Evolutionary conservation across 2,329 filamentous ascomycete species (phyloP).

Genomic region (Ceratocystis ficicola): DNA sequence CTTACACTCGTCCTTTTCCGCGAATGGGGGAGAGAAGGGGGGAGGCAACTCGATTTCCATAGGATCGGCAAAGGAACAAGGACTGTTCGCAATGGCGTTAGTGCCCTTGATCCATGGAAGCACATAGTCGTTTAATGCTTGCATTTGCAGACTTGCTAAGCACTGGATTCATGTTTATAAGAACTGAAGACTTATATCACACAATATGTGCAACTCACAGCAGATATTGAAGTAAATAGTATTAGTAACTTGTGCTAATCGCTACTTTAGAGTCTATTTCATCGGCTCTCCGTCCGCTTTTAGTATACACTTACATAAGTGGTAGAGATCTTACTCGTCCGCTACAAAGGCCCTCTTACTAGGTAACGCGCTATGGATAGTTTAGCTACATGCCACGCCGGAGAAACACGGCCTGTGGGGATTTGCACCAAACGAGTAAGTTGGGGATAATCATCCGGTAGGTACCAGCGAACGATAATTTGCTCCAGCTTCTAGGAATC

Average conservation of each 20-base stretch:
- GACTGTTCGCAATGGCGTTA: background rate
- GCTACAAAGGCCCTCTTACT: background rate
- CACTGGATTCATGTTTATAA: no score
- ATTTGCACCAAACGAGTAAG: background rate
- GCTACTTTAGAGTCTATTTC: no score
- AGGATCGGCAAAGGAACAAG: background rate
- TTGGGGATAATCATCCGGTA: background rate
- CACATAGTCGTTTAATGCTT: no score
- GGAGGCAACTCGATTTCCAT: background rate
- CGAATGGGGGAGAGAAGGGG: background rate
- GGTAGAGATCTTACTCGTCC: slow-evolving; percentile 1
- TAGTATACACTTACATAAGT: background rate
- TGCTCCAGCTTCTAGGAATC: background rate
- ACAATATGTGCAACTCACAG: no score
- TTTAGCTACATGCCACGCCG: background rate
- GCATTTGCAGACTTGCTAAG: no score
- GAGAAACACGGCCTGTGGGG: background rate
- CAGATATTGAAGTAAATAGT: no score
- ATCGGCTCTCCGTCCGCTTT: background rate
- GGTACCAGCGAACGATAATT: background rate
- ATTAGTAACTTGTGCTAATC: no score
- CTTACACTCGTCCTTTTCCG: background rate
- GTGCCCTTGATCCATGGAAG: no score
- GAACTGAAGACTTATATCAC: no score
- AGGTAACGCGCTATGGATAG: background rate